These are phyloP conservation scores for Aciculosporium take DNA, from an alignment of 2,329 filamentous ascomycete genomes.

Conservation along the genomic window DNA sequence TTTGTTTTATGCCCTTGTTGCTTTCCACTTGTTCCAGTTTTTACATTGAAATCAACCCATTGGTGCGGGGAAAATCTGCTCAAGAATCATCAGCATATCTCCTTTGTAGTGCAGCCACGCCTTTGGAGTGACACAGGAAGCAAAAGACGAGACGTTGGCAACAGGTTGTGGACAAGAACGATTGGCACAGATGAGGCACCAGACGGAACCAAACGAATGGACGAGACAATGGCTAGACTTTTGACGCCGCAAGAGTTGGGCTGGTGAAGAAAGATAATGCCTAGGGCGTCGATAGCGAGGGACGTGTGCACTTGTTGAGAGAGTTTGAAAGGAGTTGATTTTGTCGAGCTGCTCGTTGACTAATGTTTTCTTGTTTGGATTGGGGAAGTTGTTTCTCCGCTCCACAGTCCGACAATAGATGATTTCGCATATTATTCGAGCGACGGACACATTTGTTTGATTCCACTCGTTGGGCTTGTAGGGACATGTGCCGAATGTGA, in stretches of 20 bases:
- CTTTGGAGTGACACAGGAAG: slow-evolving; percentile 2
- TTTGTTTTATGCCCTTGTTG: slow-evolving; percentile 16
- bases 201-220: not conserved
- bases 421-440: slow-evolving; percentile 2
- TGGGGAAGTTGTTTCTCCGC: slow-evolving; percentile 7
- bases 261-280: not conserved
- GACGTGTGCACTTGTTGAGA: slow-evolving; percentile 2
- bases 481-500: too few species aligned
- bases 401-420: not conserved
- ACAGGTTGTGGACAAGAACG: not conserved
- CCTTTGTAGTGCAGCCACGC: slow-evolving; percentile 17
- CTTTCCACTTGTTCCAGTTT: slow-evolving; percentile 9
- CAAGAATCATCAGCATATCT: slow-evolving; percentile 22
- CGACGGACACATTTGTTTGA: not conserved
- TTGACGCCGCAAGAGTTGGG: not conserved
- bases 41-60: slow-evolving; percentile 7
- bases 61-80: slow-evolving; percentile 21
- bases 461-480: not conserved
- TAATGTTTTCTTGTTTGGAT: slow-evolving; percentile 7
- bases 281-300: slow-evolving; percentile 3
- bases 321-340: slow-evolving; percentile 3
- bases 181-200: not conserved
- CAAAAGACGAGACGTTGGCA: not conserved
- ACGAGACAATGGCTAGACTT: not conserved
- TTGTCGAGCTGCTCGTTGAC: slow-evolving; percentile 1